phyloP scores from a whole-genome alignment of 805 yeast species.

The Candida adriatica region DNA sequence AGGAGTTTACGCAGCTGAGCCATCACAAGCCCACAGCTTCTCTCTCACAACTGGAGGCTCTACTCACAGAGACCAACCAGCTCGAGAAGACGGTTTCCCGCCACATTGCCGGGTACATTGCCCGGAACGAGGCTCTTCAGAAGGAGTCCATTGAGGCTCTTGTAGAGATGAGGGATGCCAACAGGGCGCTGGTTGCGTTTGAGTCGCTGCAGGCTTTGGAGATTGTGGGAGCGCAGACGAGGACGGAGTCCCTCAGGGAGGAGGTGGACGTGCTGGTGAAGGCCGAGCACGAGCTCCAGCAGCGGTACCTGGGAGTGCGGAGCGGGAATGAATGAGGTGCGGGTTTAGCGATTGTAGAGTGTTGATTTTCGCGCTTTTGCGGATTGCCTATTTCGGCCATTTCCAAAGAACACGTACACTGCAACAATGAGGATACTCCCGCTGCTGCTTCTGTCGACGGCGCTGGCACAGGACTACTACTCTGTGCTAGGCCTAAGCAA shows the following conservation, averaged over 20 bases:
- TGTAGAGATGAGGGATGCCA: constrained; percentile 16
- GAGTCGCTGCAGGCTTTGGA: constrained; percentile 17
- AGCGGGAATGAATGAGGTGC: background rate
- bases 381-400: too few relatives aligned
- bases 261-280: constrained; percentile 19
- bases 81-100: constrained; percentile 12
- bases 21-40: constrained; percentile 4
- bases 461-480: constrained; percentile 37
- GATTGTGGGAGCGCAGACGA: constrained; percentile 3
- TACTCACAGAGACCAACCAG: constrained; percentile 13
- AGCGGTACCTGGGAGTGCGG: constrained; percentile 13
- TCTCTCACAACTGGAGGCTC: constrained; percentile 7
- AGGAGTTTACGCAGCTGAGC: constrained; percentile 1
- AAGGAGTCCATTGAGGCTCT: constrained; percentile 9
- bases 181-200: constrained; percentile 19
- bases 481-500: constrained; percentile 60
- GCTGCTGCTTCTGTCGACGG: constrained; percentile 5
- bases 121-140: constrained; percentile 8
- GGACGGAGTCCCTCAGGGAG: constrained; percentile 15
- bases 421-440: too few relatives aligned
- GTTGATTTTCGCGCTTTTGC: too few relatives aligned
- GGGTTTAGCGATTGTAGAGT: too few relatives aligned
- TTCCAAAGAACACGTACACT: too few relatives aligned
- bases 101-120: constrained; percentile 9
- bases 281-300: constrained; percentile 20